Evolutionary conservation across 139 green algal genomes (phyloP).

Genomic region (Marvania coccoides): DNA sequence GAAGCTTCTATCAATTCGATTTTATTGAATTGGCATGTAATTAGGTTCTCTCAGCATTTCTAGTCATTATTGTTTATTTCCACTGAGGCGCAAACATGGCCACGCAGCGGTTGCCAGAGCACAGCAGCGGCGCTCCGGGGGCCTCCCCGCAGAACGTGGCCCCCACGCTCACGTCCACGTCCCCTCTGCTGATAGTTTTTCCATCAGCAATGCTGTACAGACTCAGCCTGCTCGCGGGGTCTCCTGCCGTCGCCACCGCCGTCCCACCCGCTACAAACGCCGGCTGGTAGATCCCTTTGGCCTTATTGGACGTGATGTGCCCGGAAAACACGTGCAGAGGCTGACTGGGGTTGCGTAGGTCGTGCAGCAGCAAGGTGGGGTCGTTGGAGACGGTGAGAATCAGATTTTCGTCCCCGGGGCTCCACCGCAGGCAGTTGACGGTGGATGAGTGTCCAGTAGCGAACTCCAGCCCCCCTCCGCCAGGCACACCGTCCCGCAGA

Average conservation of each 20-base stretch:
- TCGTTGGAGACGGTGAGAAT: slow-evolving; percentile 18
- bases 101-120: neutral
- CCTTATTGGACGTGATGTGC: slow-evolving; percentile 1
- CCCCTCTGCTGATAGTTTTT: slow-evolving; percentile 7
- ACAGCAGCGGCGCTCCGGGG: neutral
- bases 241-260: slow-evolving; percentile 14
- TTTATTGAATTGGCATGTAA: neutral
- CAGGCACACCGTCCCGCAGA: neutral
- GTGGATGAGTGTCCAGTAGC: neutral
- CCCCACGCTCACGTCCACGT: neutral
- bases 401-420: slow-evolving; percentile 9
- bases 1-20: neutral
- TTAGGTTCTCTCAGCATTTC: neutral
- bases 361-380: slow-evolving; percentile 18
- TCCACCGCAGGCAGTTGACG: slow-evolving; percentile 25
- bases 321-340: slow-evolving; percentile 15
- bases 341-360: slow-evolving; percentile 16
- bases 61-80: neutral
- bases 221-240: neutral
- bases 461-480: neutral
- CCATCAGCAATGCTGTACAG: slow-evolving; percentile 12
- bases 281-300: slow-evolving; percentile 27
- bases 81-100: neutral
- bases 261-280: slow-evolving; percentile 20
- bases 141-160: slow-evolving; percentile 11